These are phyloP conservation scores for Glarea lozoyensis DNA, from an alignment of 495 filamentous ascomycete genomes.

Conservation along the genomic window DNA sequence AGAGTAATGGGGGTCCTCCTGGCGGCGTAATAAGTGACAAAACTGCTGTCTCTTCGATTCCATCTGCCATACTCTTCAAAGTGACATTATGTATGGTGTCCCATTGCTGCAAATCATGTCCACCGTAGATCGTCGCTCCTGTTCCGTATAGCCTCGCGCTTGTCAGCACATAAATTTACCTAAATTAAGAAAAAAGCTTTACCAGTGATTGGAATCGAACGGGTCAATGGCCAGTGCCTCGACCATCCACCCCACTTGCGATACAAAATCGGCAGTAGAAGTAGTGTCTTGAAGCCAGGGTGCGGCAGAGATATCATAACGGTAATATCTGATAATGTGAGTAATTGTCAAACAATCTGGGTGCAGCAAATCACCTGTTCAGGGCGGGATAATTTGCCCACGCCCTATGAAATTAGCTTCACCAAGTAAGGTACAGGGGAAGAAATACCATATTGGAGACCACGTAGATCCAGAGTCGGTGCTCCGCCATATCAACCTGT, in stretches of 20 bases:
- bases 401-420: conserved; percentile 30
- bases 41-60: conserved; percentile 51
- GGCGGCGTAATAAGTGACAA: conserved; percentile 41
- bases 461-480: conserved; percentile 35
- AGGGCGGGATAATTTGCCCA: conserved; percentile 38
- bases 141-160: conserved; percentile 21
- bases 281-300: conserved; percentile 25
- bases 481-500: conserved; percentile 44
- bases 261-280: conserved; percentile 12
- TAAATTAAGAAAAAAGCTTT: conserved; percentile 32
- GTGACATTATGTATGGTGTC: conserved; percentile 39
- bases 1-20: conserved; percentile 44
- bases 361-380: conserved; percentile 19
- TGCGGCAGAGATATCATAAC: conserved; percentile 24
- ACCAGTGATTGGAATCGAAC: conserved; percentile 48
- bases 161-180: no score
- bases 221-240: conserved; percentile 52
- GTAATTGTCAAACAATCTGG: not conserved
- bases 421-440: not conserved
- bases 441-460: conserved; percentile 11
- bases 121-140: conserved; percentile 35
- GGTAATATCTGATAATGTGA: conserved; percentile 30
- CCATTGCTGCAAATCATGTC: conserved; percentile 26
- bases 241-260: conserved; percentile 53
- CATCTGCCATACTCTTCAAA: conserved; percentile 43